Evolutionary conservation across 2,329 filamentous ascomycete genomes (phyloP), one percentile per base, ranked within the genome.

Genomic region (Chaetomiaceae sp.): DNA sequence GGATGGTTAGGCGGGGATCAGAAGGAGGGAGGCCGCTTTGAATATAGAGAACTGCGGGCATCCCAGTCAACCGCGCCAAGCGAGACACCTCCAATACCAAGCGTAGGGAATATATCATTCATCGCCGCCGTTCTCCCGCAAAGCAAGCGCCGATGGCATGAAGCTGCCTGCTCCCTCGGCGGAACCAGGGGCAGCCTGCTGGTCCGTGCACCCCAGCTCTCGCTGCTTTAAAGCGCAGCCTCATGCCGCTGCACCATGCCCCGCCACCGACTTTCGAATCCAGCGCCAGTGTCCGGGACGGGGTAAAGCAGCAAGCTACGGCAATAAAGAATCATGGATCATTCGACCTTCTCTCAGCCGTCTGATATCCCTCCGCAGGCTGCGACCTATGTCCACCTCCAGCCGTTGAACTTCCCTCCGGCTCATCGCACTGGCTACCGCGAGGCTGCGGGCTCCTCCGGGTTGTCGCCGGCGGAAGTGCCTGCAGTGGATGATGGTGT

Each of bases 241-340:
- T 37, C 41, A n/a, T 34, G 38, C 13, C 32, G 20, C 16, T n/a
- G 1, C 16, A 16, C 21, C 32, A 18, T 2, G 21, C 33, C 16
- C 33, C 34, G 18, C 18, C 20, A 9, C 41, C 9, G 20, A 29
- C 16, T 23, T 40, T 18, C 2, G 10, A 23, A 20, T 13, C 11
- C 18, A 13, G 21, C 11, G 37, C 25, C 21, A 23, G 23, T 5
- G 29, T 21, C 20, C 18, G 27, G 25, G 8, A 21, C 47, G 7
- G 37, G 20, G 14, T 23, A 49, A 43, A 51, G 48, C 40, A 51
- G 48, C 48, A 51, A 30, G 48, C n/a, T 13, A 20, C 25, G 7
- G 16, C 9, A 21, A 33, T 13, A 16, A 30, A 27, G 9, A 20
- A 23, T 16, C 34, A 49, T 49, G 51, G 44, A 53, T 6, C 38